Evolutionary conservation across 768 basidiomycete genomes (phyloP).

Genomic region (Leucosporidium creatinivorum): DNA sequence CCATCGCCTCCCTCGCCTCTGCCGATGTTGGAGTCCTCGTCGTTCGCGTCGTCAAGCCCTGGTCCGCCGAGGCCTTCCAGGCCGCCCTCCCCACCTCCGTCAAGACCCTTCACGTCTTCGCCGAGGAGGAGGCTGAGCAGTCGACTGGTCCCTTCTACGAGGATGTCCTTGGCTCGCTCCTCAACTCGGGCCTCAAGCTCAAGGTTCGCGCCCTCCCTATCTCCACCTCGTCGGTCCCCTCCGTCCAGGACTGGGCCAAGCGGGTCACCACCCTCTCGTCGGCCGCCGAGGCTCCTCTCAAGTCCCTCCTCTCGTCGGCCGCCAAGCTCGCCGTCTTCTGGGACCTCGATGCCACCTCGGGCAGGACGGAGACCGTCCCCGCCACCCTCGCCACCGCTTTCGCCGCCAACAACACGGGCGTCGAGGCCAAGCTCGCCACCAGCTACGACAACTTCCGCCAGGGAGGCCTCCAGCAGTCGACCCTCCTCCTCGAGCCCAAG

Average conservation of each 20-base stretch:
- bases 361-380: constrained; percentile 31
- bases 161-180: constrained; percentile 39
- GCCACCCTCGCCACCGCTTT: constrained; percentile 49
- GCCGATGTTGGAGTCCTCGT: constrained; percentile 58
- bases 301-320: constrained; percentile 42
- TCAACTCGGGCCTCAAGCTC: constrained; percentile 35
- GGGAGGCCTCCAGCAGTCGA: constrained; percentile 62
- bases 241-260: constrained; percentile 35
- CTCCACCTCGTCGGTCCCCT: constrained; percentile 36
- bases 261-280: constrained; percentile 58
- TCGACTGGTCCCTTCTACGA: constrained; percentile 63
- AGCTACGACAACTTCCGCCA: constrained; percentile 70
- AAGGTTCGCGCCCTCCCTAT: constrained; percentile 33
- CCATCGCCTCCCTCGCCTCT: constrained; percentile 50
- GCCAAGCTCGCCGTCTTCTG: constrained; percentile 42
- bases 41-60: constrained; percentile 75
- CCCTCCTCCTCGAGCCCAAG: constrained; percentile 55
- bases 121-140: constrained; percentile 52
- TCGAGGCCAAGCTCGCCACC: constrained; percentile 57
- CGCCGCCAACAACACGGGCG: constrained; percentile 46
- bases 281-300: constrained; percentile 52
- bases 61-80: constrained; percentile 63
- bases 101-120: constrained; percentile 61
- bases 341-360: constrained; percentile 33
- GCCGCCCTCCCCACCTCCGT: constrained; percentile 55